Percentiles rank a stretch among this genome's conserved stretches.
These are phyloP conservation scores for Thermomucor indicae-seudaticae DNA, from an alignment of 371 early-diverging fungal genomes.

Conservation along the genomic window DNA sequence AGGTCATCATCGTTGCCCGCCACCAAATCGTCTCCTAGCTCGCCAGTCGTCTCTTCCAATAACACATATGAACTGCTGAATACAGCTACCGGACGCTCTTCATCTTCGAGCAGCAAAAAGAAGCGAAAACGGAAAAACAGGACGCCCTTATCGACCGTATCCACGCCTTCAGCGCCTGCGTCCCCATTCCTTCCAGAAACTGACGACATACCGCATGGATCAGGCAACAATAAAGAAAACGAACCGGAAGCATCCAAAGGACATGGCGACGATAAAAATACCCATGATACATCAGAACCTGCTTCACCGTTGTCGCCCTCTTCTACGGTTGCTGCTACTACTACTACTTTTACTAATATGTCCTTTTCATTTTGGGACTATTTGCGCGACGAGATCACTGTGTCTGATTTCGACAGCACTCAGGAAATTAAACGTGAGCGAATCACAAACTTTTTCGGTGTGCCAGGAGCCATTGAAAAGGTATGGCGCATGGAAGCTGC, in stretches of 20 bases:
- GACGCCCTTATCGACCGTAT: neutral
- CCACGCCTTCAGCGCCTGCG: neutral
- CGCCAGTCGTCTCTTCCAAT: neutral
- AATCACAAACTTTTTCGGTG: slow-evolving; percentile 76
- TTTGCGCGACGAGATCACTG: slow-evolving; percentile 65
- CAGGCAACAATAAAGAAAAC: too few species aligned
- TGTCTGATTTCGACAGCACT: slow-evolving; percentile 67
- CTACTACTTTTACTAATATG: neutral
- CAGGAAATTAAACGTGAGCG: slow-evolving; percentile 82
- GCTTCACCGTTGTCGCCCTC: too few species aligned
- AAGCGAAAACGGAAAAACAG: neutral
- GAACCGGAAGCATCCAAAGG: too few species aligned
- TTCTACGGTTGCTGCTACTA: neutral
- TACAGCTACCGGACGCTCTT: neutral
- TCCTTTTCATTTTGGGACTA: slow-evolving; percentile 54
- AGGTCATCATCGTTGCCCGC: neutral
- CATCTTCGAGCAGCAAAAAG: neutral
- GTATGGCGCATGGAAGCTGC: slow-evolving; percentile 23
- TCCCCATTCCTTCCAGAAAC: neutral
- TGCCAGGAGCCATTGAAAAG: slow-evolving; percentile 82
- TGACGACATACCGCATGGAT: too few species aligned
- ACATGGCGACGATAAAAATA: too few species aligned
- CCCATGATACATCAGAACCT: too few species aligned
- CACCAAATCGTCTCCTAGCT: neutral
- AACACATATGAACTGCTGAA: neutral